Base-by-base conservation (phyloP, 352 stramenopile species). In the Phytopythium litorale region DNA sequence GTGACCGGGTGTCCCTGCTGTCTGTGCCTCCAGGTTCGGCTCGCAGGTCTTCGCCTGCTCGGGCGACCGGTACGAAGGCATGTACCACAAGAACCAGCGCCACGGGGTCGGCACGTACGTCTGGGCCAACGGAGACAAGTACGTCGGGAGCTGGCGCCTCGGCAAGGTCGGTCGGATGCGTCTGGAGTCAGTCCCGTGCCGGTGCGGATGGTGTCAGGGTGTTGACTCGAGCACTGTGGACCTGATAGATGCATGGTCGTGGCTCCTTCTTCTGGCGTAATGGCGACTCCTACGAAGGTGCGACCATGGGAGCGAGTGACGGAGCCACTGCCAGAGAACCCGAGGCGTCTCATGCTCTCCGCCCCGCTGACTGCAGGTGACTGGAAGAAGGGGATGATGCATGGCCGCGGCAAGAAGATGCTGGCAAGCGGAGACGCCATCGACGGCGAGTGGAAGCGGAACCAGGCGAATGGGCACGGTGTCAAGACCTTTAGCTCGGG, bases 41-140 rank as follows among this genome's bases (percentile, higher is more conserved):
- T 94, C 84, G 67, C 84, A 93, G 65, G 78, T 72, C 6, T 96
- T 95, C 78, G 81, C 81, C 21, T 65, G 59, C n/a, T 93, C 81
- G 0, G 81, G 87, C 13, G 88, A 96, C 55, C 88, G 87, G 19
- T 87, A 96, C 42, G 88, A 97, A 79, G 87, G 87, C 11, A 87
- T 94, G 66, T 97, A 94, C 66, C 71, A 87, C 52, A 93, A 92
- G 63, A 91, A 88, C 63, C 79, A 91, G 56, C 83, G 88, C 30
- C 83, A 97, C 61, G 88, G 88, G 23, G 79, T 77, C 56, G 87
- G 87, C 19, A 94, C 86, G 48, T 97, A 94, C 54, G 69, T 95
- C 46, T 97, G 88, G 88, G 70, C 84, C 3, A 97, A 97, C 63
- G 88, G 88, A 1, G 88, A 97, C 72, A 95, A 93, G 64, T 97